A percentile compares a stretch with the other conserved stretches of the same genome.
phyloP scores from a whole-genome alignment of 2,329 filamentous ascomycete genomes.

The Ambrosiella beaveri region DNA sequence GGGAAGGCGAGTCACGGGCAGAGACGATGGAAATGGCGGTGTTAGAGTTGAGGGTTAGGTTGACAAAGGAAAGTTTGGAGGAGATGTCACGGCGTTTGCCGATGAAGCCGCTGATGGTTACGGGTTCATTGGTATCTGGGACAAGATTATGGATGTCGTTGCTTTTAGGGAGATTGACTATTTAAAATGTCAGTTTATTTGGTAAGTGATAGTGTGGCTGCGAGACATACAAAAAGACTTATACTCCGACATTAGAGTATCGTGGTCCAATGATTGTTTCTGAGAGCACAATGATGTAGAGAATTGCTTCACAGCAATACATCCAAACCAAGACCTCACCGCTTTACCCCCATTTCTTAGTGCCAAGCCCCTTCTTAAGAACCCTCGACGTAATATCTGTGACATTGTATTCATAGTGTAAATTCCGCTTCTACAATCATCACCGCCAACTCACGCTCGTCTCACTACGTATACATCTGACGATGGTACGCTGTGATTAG shows the following conservation, averaged over 20 bases:
- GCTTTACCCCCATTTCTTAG: neutral
- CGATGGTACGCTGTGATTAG: neutral
- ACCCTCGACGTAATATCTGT: neutral
- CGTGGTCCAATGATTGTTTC: neutral
- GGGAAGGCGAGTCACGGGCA: conserved; percentile 21
- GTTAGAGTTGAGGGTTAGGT: conserved; percentile 26
- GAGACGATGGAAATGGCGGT: conserved; percentile 23
- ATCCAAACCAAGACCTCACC: neutral
- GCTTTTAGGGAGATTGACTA: conserved; percentile 9
- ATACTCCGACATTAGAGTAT: conserved; percentile 3
- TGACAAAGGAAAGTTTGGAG: conserved; percentile 53
- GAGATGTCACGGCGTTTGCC: conserved; percentile 49
- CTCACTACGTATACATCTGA: neutral
- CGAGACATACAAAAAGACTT: conserved; percentile 9
- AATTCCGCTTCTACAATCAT: no score
- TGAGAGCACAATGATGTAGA: neutral
- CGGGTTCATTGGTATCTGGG: conserved; percentile 8
- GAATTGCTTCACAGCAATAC: neutral
- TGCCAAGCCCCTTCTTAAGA: neutral
- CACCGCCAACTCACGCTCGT: no score
- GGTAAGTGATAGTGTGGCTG: neutral
- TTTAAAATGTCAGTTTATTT: neutral
- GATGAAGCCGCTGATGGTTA: conserved; percentile 49
- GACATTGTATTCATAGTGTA: neutral
- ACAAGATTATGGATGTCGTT: conserved; percentile 3